Conservation (phyloP, 1,139 yeast species). For the Williopsis jadinii region DNA sequence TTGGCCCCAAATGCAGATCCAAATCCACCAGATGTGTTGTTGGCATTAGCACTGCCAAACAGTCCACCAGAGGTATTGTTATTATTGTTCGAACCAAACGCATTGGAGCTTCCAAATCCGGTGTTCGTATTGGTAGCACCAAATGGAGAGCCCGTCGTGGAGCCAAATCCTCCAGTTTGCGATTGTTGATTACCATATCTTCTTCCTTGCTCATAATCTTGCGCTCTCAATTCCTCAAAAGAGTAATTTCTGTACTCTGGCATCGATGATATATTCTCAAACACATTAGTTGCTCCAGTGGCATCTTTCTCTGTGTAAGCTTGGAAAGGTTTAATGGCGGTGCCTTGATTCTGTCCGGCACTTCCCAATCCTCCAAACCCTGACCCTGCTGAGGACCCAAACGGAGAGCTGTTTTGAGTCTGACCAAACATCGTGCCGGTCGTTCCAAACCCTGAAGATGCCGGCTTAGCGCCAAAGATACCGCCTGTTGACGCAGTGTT, state of each 20-base stretch:
- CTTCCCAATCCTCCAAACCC: slow-evolving; percentile 29
- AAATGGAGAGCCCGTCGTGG: slow-evolving; percentile 23
- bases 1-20: slow-evolving; percentile 21
- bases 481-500: slow-evolving; percentile 16
- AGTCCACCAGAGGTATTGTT: slow-evolving; percentile 8
- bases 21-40: slow-evolving; percentile 19
- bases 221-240: slow-evolving; percentile 80
- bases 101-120: slow-evolving; percentile 6
- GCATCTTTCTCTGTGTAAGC: slow-evolving; percentile 70
- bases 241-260: slow-evolving; percentile 81
- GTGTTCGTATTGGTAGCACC: slow-evolving; percentile 10
- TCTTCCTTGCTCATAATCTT: slow-evolving; percentile 59
- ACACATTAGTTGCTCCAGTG: slow-evolving; percentile 49
- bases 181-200: slow-evolving; percentile 21
- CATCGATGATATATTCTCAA: slow-evolving; percentile 78
- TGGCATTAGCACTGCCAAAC: slow-evolving; percentile 11
- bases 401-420: slow-evolving; percentile 14
- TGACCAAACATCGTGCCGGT: slow-evolving; percentile 8
- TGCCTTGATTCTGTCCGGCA: slow-evolving; percentile 53
- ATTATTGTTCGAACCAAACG: slow-evolving; percentile 14
- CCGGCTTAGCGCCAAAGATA: slow-evolving; percentile 15
- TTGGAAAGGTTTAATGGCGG: slow-evolving; percentile 62
- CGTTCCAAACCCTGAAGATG: slow-evolving; percentile 8
- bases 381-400: slow-evolving; percentile 10
- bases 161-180: slow-evolving; percentile 23